A percentile compares a stretch with the other conserved stretches of the same genome.
These are phyloP conservation scores for Solanum rostratum DNA, from an alignment of 257 asterid genomes.

Conservation along the genomic window DNA sequence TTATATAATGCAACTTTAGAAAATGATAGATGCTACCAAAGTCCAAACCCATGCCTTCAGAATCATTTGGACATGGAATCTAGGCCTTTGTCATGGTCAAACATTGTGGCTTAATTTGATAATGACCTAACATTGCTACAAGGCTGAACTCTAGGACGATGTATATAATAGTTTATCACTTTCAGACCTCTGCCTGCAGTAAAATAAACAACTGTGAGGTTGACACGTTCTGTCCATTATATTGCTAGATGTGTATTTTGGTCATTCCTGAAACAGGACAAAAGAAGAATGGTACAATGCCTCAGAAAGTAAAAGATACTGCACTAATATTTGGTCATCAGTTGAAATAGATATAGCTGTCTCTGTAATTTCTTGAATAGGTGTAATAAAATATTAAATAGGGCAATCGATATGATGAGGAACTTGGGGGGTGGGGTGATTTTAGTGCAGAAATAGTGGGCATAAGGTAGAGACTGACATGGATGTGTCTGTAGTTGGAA, in stretches of 20 bases:
- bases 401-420: not conserved
- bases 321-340: not conserved
- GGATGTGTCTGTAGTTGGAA: not conserved
- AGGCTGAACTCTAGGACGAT: not conserved
- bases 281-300: not conserved
- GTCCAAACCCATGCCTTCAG: not conserved
- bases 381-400: not conserved
- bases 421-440: not conserved
- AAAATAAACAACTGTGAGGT: not conserved
- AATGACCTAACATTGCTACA: not conserved
- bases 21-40: not conserved
- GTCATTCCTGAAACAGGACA: not conserved
- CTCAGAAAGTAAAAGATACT: not conserved
- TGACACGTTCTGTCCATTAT: not conserved
- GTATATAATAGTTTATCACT: not conserved
- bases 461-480: not conserved
- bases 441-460: not conserved
- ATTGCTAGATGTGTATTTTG: not conserved
- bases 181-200: not conserved
- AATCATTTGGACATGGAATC: not conserved
- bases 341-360: not conserved
- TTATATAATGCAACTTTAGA: not conserved
- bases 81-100: not conserved
- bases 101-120: not conserved
- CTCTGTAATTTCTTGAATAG: not conserved